Base-by-base conservation (phyloP, 768 basidiomycete species). In the Boletellus ananiceps region DNA sequence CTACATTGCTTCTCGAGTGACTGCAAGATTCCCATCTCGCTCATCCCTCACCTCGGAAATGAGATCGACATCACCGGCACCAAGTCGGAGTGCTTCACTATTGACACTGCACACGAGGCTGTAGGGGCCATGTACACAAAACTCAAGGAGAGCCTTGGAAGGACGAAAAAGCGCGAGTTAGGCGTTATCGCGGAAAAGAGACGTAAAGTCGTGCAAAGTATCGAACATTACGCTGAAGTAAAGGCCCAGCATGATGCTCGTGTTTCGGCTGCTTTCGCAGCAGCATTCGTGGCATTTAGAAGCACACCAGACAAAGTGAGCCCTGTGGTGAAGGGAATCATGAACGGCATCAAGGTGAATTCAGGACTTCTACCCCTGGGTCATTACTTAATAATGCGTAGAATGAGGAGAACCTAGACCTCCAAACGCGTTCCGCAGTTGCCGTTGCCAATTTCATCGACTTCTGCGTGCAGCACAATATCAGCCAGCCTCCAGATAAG, bases 331-430 rank as follows among this genome's bases (percentile, higher is more conserved):
- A 93, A 94, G 66, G 92, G 90, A 19, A 84, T 98, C 48, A 98
- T 97, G 88, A 95, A 93, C 49, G 91, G 93, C 19, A 86, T 98
- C 74, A 98, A 96, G 82, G 94, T 91, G 45, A 37, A 79, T 49
- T 35, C 7, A 16, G 40, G 41, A 46, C 31, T n/a, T 15, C 37
- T 33, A 42, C 8, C 29, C 7, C 29, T 18, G 13, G 25, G 8
- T 49, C 21, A 33, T 14, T 39, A 52, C 58, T 45, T 55, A 56
- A 32, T 39, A n/a, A 32, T 16, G 19, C 50, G 4, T 55, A 92
- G 89, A 86, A 80, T 55, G 96, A 99, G 65, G 88, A 90, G 55
- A 96, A 94, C 56, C 52, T 82, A 29, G 84, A 93, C 59, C 76
- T 98, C 5, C 96, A 99, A 66, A 81, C 73, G 21, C 88, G 95